A percentile compares a stretch with the other conserved stretches of the same genome.
These are phyloP conservation scores for Pinus tabuliformis DNA, from an alignment of 75 land plant species.

Conservation along the genomic window DNA sequence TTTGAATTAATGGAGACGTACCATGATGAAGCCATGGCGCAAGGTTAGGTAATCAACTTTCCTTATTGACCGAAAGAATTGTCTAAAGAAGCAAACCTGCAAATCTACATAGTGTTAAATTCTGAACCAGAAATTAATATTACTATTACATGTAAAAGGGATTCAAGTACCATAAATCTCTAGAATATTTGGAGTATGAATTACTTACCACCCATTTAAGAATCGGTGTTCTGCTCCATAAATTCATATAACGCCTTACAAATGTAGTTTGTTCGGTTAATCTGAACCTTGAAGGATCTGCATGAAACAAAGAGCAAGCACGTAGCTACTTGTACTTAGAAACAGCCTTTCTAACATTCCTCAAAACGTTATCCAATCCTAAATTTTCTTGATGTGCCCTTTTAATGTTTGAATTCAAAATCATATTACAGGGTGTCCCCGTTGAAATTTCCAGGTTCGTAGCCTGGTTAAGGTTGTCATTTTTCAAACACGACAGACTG, in stretches of 20 bases:
- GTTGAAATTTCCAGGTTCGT: not conserved
- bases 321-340: not conserved
- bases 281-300: conserved; percentile 35
- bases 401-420: not conserved
- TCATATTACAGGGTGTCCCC: not conserved
- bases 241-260: conserved; percentile 26
- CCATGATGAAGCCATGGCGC: conserved; percentile 51
- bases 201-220: conserved; percentile 31
- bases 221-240: conserved; percentile 13
- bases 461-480: too few species aligned
- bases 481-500: not conserved
- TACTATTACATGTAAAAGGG: not conserved
- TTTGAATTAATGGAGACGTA: conserved; percentile 5
- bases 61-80: conserved; percentile 48
- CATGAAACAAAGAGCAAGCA: not conserved
- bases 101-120: not conserved
- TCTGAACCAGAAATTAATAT: not conserved
- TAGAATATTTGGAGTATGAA: not conserved
- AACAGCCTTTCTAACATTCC: not conserved
- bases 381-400: not conserved
- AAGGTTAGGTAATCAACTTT: conserved; percentile 61
- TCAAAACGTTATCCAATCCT: not conserved
- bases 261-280: conserved; percentile 29
- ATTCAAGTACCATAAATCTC: not conserved
- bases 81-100: conserved; percentile 64